Evolutionary conservation across 2,329 filamentous ascomycete genomes (phyloP), one percentile per base, ranked within the genome.

Genomic region (Aspergillus jensenii): DNA sequence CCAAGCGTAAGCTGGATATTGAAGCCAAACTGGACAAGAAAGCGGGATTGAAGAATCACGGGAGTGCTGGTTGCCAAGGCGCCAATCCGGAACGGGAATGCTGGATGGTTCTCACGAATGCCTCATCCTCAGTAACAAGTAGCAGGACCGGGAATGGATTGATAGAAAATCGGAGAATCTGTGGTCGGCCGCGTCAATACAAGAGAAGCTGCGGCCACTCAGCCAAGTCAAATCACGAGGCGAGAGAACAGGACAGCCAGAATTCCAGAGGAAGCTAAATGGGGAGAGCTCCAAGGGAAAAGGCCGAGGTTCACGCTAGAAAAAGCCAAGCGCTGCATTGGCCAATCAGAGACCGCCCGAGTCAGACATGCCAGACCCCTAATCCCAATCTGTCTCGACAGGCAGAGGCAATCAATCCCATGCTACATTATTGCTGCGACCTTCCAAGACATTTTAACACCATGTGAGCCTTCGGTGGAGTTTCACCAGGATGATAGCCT

Each of bases 251-350:
- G 4, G 35, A 14, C 1, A 37, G 9, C 27, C 27, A 31, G 9
- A 11, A 31, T 46, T 23, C 31, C 14, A 17, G 27, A 27, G 23
- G 15, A 43, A 43, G 39, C 23, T 43, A 33, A 52, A 33, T 41
- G 21, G 25, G 23, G 37, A 39, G 15, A 52, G 39, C 39, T 52
- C 45, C 45, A 52, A 25, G 7, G 11, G n/a, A 43, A 52, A 52
- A 47, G 43, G 23, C 33, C 44, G 52, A 54, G 52, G 59, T 60
- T 55, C 51, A 48, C 60, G 49, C 65, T 67, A 67, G 60, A 62
- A 55, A 61, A 64, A 65, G 63, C 63, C 65, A 65, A 67, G 63
- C 54, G 47, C 47, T 27, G 11, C 19, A 46, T 23, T 40, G 50
- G 19, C 59, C 59, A 61, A 59, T 61, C 54, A 57, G 25, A 35